Base-by-base conservation (phyloP, 2,329 filamentous ascomycete genomes). In the Hymenoscyphus infarciens region DNA sequence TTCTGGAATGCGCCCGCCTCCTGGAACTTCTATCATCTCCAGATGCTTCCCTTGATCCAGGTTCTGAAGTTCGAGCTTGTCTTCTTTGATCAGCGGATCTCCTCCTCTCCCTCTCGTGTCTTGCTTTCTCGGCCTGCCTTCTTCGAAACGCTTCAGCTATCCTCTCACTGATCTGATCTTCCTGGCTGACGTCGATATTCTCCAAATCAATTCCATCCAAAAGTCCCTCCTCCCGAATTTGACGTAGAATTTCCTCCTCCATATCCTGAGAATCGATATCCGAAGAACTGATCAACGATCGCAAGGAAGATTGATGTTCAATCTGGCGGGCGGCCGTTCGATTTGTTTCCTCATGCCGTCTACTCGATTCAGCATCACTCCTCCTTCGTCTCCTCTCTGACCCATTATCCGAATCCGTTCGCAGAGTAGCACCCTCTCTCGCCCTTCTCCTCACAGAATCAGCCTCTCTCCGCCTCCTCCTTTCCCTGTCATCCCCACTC, bases 131-230 rank as follows among this genome's bases (percentile, higher is more conserved):
- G 53, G 82, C 83, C 72, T 96, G 91, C 33, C 91, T 83, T 65
- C 91, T 83, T 63, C 91, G 82, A 72, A 96, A 97, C 1, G 92
- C 92, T 71, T 96, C 91, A 1, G 92, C 93, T 69, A 98, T 97
- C 63, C 90, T 87, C 71, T 94, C 90, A 67, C 91, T 96, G 16
- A 98, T 85, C 71, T 96, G 91, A 71, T 97, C 92, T 73, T 97
- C 92, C 71, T 92, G 90, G 57, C 81, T 85, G 16, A 92, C 82
- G 66, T 94, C 92, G 60, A 97, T 87, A 67, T 93, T 93, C 70
- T 95, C 90, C 61, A 97, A 78, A 73, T 97, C 93, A 56, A 97
- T 86, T 19, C 92, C 93, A 70, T 97, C 91, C 38, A 97, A 77
- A 22, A 97, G 78, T 0, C 94, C 92, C 72, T 97, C 92, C 67